Conservation (phyloP, 768 basidiomycete species). For the Erythrobasidium yunnanense region DNA sequence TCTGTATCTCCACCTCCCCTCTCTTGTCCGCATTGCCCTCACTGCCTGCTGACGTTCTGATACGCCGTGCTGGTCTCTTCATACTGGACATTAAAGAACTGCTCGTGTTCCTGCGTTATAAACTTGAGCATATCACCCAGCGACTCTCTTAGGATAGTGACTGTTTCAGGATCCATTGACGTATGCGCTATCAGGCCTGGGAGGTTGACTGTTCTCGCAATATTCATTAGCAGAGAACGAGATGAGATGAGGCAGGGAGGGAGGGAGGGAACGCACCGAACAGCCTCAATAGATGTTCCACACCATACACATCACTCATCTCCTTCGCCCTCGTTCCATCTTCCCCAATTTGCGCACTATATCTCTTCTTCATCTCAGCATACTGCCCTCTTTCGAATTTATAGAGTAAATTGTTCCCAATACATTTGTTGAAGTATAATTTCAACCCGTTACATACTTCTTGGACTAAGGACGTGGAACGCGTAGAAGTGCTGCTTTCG, state of each 20-base stretch:
- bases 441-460: slow-evolving; percentile 76
- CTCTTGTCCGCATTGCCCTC: neutral
- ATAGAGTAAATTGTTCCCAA: slow-evolving; percentile 74
- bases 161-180: slow-evolving; percentile 79
- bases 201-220: slow-evolving; percentile 73
- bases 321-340: slow-evolving; percentile 61
- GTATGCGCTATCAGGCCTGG: slow-evolving; percentile 82
- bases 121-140: slow-evolving; percentile 79
- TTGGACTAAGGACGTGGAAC: neutral
- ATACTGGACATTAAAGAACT: slow-evolving; percentile 68
- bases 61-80: slow-evolving; percentile 64
- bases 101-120: slow-evolving; percentile 63
- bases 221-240: neutral
- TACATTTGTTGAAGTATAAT: slow-evolving; percentile 84
- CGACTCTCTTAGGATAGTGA: slow-evolving; percentile 71
- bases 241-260: neutral
- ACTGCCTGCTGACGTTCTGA: slow-evolving; percentile 48
- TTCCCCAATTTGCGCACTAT: slow-evolving; percentile 54
- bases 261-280: slow-evolving; percentile 56
- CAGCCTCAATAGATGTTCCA: slow-evolving; percentile 83
- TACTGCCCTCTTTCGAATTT: slow-evolving; percentile 93
- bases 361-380: slow-evolving; percentile 57
- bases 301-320: slow-evolving; percentile 85
- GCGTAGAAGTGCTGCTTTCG: neutral
- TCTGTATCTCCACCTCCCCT: neutral